Evolutionary conservation across 768 basidiomycete species (phyloP).

Genomic region (Agaricus bisporus): DNA sequence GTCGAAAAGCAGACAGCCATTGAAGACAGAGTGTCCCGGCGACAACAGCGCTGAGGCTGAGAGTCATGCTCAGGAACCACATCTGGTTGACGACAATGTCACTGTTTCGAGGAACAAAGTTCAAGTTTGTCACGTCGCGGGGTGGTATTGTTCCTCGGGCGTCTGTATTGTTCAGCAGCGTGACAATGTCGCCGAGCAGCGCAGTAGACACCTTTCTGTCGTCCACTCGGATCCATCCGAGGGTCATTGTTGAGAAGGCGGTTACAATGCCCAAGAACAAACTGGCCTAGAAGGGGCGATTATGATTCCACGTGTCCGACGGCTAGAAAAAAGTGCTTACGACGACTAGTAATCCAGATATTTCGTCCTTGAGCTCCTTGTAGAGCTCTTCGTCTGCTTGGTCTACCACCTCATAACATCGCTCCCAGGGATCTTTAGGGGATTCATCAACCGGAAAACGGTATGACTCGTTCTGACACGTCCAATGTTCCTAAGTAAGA

Average conservation of each 20-base stretch:
- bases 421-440: constrained; percentile 6
- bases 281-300: neutral
- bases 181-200: neutral
- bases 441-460: constrained; percentile 1
- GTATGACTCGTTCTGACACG: neutral
- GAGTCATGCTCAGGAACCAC: constrained; percentile 7
- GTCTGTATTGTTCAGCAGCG: neutral
- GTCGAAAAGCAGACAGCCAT: constrained; percentile 1
- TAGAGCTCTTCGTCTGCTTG: constrained; percentile 1
- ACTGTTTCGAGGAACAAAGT: neutral
- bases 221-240: constrained; percentile 1
- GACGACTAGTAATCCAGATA: constrained; percentile 1
- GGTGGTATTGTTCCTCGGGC: neutral
- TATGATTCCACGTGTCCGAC: neutral
- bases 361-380: constrained; percentile 7
- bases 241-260: neutral
- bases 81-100: constrained; percentile 2
- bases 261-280: constrained; percentile 8
- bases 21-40: constrained; percentile 3
- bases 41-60: constrained; percentile 3
- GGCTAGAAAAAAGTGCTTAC: neutral
- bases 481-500: neutral
- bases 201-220: neutral
- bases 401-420: constrained; percentile 2
- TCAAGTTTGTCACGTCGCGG: neutral